Evolutionary conservation across 1,284 basidiomycete species (phyloP).

Genomic region (Puccinia triticina): DNA sequence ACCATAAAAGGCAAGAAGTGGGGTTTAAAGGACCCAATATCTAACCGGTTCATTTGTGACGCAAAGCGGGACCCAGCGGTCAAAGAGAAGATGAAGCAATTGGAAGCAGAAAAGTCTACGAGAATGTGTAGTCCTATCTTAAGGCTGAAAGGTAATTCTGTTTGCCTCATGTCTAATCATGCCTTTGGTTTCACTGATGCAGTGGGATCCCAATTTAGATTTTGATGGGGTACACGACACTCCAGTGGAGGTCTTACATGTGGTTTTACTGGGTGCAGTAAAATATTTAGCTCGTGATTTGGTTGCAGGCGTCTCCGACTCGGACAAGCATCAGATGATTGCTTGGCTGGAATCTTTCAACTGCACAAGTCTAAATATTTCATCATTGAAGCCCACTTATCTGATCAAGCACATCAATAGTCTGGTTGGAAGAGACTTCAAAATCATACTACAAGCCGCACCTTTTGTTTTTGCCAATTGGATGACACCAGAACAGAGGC

Average conservation of each 20-base stretch:
- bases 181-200: neutral
- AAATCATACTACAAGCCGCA: neutral
- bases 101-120: neutral
- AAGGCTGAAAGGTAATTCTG: neutral
- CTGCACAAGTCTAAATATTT: neutral
- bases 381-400: neutral
- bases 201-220: neutral
- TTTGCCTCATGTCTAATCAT: no score
- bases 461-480: neutral
- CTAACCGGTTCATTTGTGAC: neutral
- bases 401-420: neutral
- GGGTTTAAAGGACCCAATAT: no score
- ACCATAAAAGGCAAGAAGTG: no score
- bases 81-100: neutral
- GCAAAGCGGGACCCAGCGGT: neutral
- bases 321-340: neutral
- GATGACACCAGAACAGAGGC: no score
- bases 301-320: conserved; percentile 53
- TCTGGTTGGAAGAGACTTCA: neutral
- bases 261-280: conserved; percentile 22
- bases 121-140: neutral
- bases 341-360: neutral
- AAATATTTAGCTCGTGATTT: neutral
- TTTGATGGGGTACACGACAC: conserved; percentile 53
- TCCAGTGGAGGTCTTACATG: conserved; percentile 60